Base-by-base conservation (phyloP, 176 grass and related monocot species). In the Bromus sterilis region DNA sequence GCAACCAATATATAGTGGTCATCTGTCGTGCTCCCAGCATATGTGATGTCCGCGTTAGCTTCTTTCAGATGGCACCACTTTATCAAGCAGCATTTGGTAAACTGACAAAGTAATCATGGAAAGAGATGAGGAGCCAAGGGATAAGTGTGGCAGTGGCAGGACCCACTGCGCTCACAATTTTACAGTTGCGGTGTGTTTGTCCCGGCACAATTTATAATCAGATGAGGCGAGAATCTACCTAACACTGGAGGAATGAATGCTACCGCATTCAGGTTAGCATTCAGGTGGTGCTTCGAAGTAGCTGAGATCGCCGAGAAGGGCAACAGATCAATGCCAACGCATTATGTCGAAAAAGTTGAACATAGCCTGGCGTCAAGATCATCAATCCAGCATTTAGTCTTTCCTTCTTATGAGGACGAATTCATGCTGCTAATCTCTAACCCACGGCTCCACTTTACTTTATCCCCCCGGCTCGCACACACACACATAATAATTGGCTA, bases 301-400 rank as follows among this genome's bases (percentile, higher is more conserved):
- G 1, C 2, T 24, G 66, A 66, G 18, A 33, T 49, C 29, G 29
- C 56, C 12, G 2, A 56, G 30, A 61, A 80, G 23, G 41, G 20
- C 2, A 21, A 85, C 39, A 66, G 64, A 60, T 65, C 55, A 9
- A 72, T 31, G 36, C 21, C 16, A 31, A 44, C n/a, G 18, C 40
- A 82, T 33, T 51, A 31, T 34, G 14, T 26, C 23, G 9, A 89
- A n/a, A n/a, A n/a, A 39, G 18, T 21, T 18, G 48, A 53, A 53
- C 18, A 85, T 76, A 71, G 80, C 70, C 39, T 11, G 20, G 26
- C 63, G 24, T 13, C 24, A 53, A 53, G 48, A 53, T 53, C 48
- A 89, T 77, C 32, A 85, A 81, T 76, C 31, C 49, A 41, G 12
- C 41, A 4, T 79, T 74, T 32, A 71, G 60, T 62, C 4, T 20